Percentiles rank a stretch among this genome's conserved stretches.
Conservation (phyloP, 305 asterid species). For the Fraxinus baroniana region DNA sequence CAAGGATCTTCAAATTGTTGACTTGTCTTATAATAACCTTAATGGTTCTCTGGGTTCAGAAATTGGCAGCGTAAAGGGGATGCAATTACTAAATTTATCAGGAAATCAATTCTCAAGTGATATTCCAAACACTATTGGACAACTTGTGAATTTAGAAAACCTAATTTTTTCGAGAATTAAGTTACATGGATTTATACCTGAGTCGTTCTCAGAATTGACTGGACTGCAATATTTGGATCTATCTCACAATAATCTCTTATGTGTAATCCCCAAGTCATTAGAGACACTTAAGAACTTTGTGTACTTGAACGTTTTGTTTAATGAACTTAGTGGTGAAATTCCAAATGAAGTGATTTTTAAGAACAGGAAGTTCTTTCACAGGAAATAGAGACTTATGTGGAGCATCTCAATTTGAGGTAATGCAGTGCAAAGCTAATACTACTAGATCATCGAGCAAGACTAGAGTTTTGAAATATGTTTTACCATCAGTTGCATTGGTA, state of each 20-base stretch:
- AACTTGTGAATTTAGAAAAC: slow-evolving; percentile 8
- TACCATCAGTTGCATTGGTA: not conserved
- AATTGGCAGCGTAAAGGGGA: slow-evolving; percentile 3
- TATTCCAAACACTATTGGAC: slow-evolving; percentile 17
- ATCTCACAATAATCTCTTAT: slow-evolving; percentile 15
- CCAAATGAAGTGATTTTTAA: slow-evolving; percentile 17
- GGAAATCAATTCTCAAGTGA: slow-evolving; percentile 24
- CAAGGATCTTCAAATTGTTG: not conserved
- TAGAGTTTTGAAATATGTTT: not conserved
- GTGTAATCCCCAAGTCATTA: slow-evolving; percentile 15
- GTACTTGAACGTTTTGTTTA: slow-evolving; percentile 21
- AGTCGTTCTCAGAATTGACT: slow-evolving; percentile 1
- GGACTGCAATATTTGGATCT: slow-evolving; percentile 16
- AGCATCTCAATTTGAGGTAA: not conserved
- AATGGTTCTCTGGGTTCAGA: slow-evolving; percentile 20
- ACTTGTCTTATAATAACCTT: not conserved
- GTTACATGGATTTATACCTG: slow-evolving; percentile 13
- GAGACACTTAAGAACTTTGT: slow-evolving; percentile 1
- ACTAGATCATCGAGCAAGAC: not conserved
- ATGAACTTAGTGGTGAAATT: slow-evolving; percentile 18
- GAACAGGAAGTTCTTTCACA: slow-evolving; percentile 2
- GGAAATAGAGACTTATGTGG: slow-evolving; percentile 17
- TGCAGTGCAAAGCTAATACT: not conserved
- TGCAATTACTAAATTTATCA: not conserved
- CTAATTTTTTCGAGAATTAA: not conserved